These are phyloP conservation scores for Didymella arachidicola DNA, from an alignment of 2,329 filamentous ascomycete species.

Conservation along the genomic window DNA sequence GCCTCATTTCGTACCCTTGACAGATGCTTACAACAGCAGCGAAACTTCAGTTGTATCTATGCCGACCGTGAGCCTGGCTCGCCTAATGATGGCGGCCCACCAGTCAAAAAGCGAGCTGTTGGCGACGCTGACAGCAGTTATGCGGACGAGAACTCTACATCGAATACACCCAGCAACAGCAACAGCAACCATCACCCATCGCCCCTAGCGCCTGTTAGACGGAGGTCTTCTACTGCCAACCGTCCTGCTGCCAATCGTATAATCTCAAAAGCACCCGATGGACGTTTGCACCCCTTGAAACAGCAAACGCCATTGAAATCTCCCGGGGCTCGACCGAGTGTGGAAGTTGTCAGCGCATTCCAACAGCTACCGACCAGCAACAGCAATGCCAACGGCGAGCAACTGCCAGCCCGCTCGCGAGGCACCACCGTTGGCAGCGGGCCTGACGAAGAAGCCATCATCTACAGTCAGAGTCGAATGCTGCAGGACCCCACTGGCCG, in stretches of 20 bases:
- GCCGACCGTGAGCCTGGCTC: conserved; percentile 46
- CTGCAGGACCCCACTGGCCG: conserved; percentile 66
- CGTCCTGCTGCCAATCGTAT: conserved; percentile 23
- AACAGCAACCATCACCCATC: conserved; percentile 32
- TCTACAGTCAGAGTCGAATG: conserved; percentile 65
- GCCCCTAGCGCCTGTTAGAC: conserved; percentile 27
- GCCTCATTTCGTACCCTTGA: neutral
- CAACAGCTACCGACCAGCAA: conserved; percentile 36
- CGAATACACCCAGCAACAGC: conserved; percentile 36
- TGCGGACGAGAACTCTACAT: conserved; percentile 30
- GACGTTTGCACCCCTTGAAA: conserved; percentile 21
- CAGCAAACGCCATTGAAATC: conserved; percentile 33
- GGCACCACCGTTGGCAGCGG: conserved; percentile 51
- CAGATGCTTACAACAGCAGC: conserved; percentile 39
- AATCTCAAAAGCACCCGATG: conserved; percentile 15
- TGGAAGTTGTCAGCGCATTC: conserved; percentile 35
- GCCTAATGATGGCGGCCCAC: conserved; percentile 50
- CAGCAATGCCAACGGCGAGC: conserved; percentile 30
- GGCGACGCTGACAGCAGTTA: conserved; percentile 30
- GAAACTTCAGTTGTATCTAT: conserved; percentile 52
- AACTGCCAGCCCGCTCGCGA: conserved; percentile 41
- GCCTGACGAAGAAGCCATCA: conserved; percentile 63
- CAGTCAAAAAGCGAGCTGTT: conserved; percentile 43
- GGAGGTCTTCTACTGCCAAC: conserved; percentile 27
- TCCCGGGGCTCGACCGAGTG: conserved; percentile 30